Evolutionary conservation across 768 basidiomycete genomes (phyloP), one percentile per base, ranked within the genome.

Genomic region (Dioszegia aurantiaca): DNA sequence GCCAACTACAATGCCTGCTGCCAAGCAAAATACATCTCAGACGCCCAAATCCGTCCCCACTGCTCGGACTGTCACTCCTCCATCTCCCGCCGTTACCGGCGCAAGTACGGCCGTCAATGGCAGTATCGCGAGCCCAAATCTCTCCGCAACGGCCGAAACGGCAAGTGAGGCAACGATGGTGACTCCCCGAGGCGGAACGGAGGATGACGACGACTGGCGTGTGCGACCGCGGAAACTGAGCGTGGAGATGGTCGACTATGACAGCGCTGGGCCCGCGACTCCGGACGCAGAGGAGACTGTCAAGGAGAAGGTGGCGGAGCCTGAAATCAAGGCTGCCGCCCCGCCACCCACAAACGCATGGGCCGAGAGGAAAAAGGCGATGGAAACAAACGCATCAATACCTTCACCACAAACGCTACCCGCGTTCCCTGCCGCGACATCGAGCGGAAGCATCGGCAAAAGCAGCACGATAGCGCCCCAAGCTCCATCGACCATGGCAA

Each of bases 321-420:
- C 44, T 2, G 56, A 44, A 37, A 16, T 44, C 24, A 53, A 53
- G 44, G 46, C 55, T 21, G 63, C 63, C 16, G 60, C 65, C 1
- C 56, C 55, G 30, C 69, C 69, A 14, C 53, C 62, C 4, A 67
- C 68, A n/a, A 76, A 76, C 56, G 59, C 71, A 10, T 76, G 74
- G 74, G 67, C 68, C 1, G 52, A 39, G 21, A 24, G 55, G 27
- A 52, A 43, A 31, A 58, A 58, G 14, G 44, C 57, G 9, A 26
- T 59, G 53, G 54, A 3, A 14, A 21, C 36, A 17, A 5, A n/a
- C 10, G 17, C 30, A 10, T 14, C 47, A 10, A 30, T 31, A 17
- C 8, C 51, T 23, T 10, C 51, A 26, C 16, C 51, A 27, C 2
- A 11, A 21, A 12, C 46, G 17, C 16, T 11, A 2, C 28, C 43